Evolutionary conservation across 2,329 filamentous ascomycete species (phyloP).

Genomic region (Atkinsonella hypoxylon): DNA sequence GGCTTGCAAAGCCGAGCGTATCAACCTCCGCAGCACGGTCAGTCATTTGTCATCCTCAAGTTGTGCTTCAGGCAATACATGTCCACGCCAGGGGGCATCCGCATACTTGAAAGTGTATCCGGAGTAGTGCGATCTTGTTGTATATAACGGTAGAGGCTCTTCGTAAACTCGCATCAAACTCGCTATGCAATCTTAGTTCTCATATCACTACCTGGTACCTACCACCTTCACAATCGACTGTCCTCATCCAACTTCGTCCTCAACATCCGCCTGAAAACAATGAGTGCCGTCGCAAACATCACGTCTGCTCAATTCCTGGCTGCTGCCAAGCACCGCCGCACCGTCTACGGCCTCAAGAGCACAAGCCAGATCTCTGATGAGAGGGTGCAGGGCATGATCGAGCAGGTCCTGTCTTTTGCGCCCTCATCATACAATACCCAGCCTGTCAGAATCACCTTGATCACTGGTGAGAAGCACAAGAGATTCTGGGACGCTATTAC

Average conservation of each 20-base stretch:
- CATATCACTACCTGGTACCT: too few relatives aligned
- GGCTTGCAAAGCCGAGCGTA: too few relatives aligned
- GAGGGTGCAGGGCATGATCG: conserved; percentile 53
- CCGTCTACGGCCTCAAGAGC: conserved; percentile 56
- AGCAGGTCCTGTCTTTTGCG: conserved; percentile 51
- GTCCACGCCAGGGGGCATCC: too few relatives aligned
- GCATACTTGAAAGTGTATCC: too few relatives aligned
- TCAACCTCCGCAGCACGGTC: too few relatives aligned
- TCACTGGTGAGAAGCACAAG: conserved; percentile 73
- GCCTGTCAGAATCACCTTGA: conserved; percentile 63
- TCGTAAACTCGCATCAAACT: too few relatives aligned
- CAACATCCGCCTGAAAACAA: background rate
- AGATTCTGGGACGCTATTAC: conserved; percentile 68
- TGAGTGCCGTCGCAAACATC: background rate
- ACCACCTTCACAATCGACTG: background rate
- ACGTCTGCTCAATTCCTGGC: conserved; percentile 12
- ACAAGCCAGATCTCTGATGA: conserved; percentile 37
- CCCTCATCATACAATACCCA: conserved; percentile 86
- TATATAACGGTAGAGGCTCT: too few relatives aligned
- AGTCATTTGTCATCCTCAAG: too few relatives aligned
- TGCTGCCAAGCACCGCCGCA: conserved; percentile 53
- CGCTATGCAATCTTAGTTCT: too few relatives aligned
- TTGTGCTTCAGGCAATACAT: too few relatives aligned
- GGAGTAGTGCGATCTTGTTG: too few relatives aligned
- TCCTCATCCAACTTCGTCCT: background rate